A percentile compares a stretch with the other conserved stretches of the same genome.
Conservation (phyloP, 2,329 filamentous ascomycete genomes). For the Aspergillus phoenicis region DNA sequence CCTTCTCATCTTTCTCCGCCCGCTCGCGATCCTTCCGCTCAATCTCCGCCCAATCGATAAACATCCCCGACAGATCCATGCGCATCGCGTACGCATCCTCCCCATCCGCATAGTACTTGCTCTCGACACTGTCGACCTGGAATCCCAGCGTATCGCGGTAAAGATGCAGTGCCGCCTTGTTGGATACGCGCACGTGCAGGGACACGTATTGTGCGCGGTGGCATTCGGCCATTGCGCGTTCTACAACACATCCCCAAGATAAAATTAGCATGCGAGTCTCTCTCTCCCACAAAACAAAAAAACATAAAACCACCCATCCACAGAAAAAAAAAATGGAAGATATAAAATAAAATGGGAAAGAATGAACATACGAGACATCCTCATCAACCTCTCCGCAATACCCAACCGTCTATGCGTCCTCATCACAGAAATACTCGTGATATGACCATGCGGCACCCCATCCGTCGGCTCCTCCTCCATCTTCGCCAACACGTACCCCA, state of each 20-base stretch:
- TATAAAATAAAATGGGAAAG: background rate
- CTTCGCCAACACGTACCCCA: conserved; percentile 98
- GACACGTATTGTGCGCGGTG: conserved; percentile 91
- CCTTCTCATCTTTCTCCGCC: conserved; percentile 33
- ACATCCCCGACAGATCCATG: conserved; percentile 68
- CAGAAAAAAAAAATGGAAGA: background rate
- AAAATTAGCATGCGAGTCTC: conserved; percentile 2
- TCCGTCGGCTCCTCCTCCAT: conserved; percentile 98
- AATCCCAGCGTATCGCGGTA: conserved; percentile 93
- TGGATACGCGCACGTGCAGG: conserved; percentile 92
- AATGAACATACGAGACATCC: conserved; percentile 75
- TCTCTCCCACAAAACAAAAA: background rate
- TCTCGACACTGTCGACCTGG: conserved; percentile 69
- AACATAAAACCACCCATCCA: background rate
- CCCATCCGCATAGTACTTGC: conserved; percentile 78
- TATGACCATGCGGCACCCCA: conserved; percentile 90
- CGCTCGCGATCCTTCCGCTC: conserved; percentile 43
- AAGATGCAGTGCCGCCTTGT: conserved; percentile 84
- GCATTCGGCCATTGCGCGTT: conserved; percentile 95
- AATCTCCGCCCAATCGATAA: conserved; percentile 51
- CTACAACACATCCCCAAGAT: conserved; percentile 49
- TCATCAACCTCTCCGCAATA: conserved; percentile 96
- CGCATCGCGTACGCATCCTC: conserved; percentile 96
- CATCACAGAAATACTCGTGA: conserved; percentile 95
- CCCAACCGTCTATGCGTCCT: conserved; percentile 87